phyloP scores from a whole-genome alignment of 306 rosid species.

The Vachellia pachyceras region DNA sequence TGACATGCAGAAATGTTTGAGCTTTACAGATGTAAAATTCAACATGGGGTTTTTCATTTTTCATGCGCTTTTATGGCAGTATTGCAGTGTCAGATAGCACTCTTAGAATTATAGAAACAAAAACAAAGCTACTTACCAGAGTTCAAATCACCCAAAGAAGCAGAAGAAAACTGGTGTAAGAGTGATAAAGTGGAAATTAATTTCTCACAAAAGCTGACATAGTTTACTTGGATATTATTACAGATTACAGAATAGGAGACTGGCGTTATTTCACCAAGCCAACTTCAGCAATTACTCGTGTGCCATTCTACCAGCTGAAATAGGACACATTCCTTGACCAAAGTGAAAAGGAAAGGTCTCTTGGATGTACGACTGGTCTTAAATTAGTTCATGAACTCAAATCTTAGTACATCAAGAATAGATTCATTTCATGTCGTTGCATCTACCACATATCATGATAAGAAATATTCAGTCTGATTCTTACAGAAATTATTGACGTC shows the following conservation, averaged over 20 bases:
- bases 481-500: constrained; percentile 5
- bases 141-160: too few relatives aligned
- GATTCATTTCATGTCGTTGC: neutral
- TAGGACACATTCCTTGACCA: constrained; percentile 18
- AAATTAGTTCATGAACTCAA: constrained; percentile 6
- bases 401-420: constrained; percentile 6
- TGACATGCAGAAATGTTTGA: constrained; percentile 17
- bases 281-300: constrained; percentile 14
- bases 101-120: too few relatives aligned
- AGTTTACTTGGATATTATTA: neutral
- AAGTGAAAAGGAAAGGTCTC: constrained; percentile 7
- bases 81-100: too few relatives aligned
- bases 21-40: constrained; percentile 25
- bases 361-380: neutral
- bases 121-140: too few relatives aligned
- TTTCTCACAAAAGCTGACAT: constrained; percentile 16
- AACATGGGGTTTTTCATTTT: neutral
- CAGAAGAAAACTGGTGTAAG: neutral
- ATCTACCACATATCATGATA: too few relatives aligned
- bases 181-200: constrained; percentile 12
- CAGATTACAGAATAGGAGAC: neutral
- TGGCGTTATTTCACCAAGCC: neutral
- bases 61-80: too few relatives aligned
- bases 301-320: constrained; percentile 26
- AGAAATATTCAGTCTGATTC: constrained; percentile 19